These are phyloP conservation scores for Rhizophlyctis rosea DNA, from an alignment of 192 early-diverging fungal genomes.

Conservation along the genomic window DNA sequence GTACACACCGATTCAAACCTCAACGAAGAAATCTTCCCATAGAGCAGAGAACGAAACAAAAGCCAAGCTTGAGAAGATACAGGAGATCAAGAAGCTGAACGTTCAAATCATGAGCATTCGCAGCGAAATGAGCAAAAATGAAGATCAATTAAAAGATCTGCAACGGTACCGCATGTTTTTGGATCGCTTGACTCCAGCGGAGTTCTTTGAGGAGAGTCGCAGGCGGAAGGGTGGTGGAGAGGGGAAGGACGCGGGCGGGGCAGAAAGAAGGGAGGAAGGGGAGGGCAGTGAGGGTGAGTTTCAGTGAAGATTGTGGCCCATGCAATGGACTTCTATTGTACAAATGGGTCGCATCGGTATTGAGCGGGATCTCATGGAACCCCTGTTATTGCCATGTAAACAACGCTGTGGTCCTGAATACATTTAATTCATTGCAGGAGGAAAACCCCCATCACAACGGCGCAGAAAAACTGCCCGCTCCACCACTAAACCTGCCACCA, in stretches of 20 bases:
- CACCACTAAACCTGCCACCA: too few species aligned
- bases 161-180: constrained; percentile 57
- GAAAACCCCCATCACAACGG: too few species aligned
- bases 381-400: too few species aligned
- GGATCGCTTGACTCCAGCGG: constrained; percentile 56
- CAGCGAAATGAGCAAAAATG: constrained; percentile 59
- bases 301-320: constrained; percentile 4
- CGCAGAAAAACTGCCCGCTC: too few species aligned
- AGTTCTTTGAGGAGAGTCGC: constrained; percentile 39
- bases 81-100: constrained; percentile 61
- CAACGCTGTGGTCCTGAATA: too few species aligned
- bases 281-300: constrained; percentile 1
- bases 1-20: too few species aligned
- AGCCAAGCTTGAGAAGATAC: constrained; percentile 56
- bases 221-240: constrained; percentile 13
- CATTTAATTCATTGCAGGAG: too few species aligned
- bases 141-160: constrained; percentile 58
- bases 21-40: background rate
- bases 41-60: constrained; percentile 64
- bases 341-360: too few species aligned
- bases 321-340: too few species aligned
- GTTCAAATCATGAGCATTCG: constrained; percentile 56
- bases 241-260: too few species aligned
- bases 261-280: constrained; percentile 1
- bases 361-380: too few species aligned